Base-by-base conservation (phyloP, 768 basidiomycete genomes). In the Scleroderma citrinum region DNA sequence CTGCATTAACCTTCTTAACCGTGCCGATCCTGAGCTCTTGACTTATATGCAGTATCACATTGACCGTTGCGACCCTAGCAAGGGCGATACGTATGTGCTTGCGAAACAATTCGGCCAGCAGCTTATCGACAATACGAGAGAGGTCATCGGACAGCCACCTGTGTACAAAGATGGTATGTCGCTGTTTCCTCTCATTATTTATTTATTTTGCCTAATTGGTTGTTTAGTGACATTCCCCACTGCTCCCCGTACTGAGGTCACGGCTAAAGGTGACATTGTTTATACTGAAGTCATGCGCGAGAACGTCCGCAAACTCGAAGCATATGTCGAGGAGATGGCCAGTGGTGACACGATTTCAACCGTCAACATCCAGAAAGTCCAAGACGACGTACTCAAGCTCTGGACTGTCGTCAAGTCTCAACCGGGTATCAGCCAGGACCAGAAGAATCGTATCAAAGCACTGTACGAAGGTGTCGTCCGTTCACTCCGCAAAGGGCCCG, bases 301-400 rank as follows among this genome's bases (percentile, higher is more conserved):
- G 64, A 90, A 91, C 50, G 95, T 98, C 39, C 87, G 96, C 59
- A 97, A 98, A 71, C 77, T 99, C 38, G 96, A 99, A 69, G 91
- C 92, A 2, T 99, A 99, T 59, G 96, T 92, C 47, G 84, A 93
- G 60, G 93, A 99, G 71, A 99, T 99, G 96, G 93, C 96, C 1
- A 91, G 88, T 51, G 91, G 92, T 2, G 92, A 94, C 62, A 83
- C 87, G 6, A 87, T 91, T 44, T 80, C 88, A 2, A 74, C 81
- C 30, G 81, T 94, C 63, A 97, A 98, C 70, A 88, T 96, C 52
- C 89, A 96, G 72, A 98, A 98, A 71, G 92, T 98, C 39, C 94
- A 98, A 62, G 90, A 94, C 35, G 93, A 98, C 57, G 92, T 99
- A 43, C 76, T 93, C 48, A 97, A 94, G 63, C 80, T 99, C 5